Conservation (phyloP, 139 green algal genomes). For the Coccomyxa sp. region DNA sequence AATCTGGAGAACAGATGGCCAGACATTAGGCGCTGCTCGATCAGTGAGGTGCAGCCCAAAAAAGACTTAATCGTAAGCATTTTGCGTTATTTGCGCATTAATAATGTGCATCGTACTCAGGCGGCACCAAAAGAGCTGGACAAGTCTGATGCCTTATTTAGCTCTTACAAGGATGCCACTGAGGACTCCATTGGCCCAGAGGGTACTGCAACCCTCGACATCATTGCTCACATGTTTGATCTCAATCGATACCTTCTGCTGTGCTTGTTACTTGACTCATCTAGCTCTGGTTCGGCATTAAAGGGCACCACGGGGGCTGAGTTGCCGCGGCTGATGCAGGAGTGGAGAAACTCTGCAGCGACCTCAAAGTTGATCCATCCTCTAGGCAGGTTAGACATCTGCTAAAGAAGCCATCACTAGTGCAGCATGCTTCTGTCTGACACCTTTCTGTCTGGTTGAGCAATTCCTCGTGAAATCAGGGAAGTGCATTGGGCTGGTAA, state of each 20-base stretch:
- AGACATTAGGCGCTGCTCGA: too few species aligned
- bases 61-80: too few species aligned
- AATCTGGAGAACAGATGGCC: too few species aligned
- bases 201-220: constrained; percentile 7
- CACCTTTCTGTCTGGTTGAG: neutral
- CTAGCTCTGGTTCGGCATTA: too few species aligned
- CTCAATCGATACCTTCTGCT: too few species aligned
- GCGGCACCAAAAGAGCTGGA: neutral
- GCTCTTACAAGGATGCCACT: constrained; percentile 15
- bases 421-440: neutral
- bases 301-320: too few species aligned
- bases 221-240: neutral
- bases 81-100: too few species aligned
- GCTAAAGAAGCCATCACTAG: constrained; percentile 19
- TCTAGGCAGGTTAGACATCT: constrained; percentile 30
- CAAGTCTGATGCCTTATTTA: constrained; percentile 16
- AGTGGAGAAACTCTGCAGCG: constrained; percentile 50
- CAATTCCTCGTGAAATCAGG: neutral
- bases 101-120: neutral
- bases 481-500: neutral
- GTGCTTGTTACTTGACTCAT: too few species aligned
- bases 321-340: constrained; percentile 17
- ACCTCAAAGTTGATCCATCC: constrained; percentile 45
- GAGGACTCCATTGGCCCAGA: constrained; percentile 39
- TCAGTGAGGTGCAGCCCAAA: too few species aligned